A percentile compares a stretch with the other conserved stretches of the same genome.
Evolutionary conservation across 495 filamentous ascomycete species (phyloP).

Genomic region (Xylona heveae): DNA sequence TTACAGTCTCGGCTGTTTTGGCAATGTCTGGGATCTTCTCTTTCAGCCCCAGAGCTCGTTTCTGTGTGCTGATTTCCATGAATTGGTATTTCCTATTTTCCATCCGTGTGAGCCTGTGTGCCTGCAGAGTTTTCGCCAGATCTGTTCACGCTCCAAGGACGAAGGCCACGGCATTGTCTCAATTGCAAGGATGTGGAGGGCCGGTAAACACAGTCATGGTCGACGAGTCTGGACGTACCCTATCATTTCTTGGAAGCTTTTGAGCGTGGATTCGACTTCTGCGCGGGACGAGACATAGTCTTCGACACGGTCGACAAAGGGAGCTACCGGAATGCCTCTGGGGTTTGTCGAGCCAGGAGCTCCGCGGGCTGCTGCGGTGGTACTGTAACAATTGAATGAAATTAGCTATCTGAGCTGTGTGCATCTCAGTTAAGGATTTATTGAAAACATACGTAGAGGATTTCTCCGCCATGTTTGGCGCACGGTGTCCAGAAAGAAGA

Average conservation of each 20-base stretch:
- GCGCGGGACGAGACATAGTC: conserved; percentile 76
- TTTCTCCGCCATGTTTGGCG: too few relatives aligned
- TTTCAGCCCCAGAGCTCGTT: conserved; percentile 58
- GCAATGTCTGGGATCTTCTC: conserved; percentile 96
- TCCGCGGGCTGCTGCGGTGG: too few relatives aligned
- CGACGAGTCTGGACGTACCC: conserved; percentile 30
- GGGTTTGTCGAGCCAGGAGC: conserved; percentile 54
- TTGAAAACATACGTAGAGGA: too few relatives aligned
- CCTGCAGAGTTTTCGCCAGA: background rate
- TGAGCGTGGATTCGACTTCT: conserved; percentile 76
- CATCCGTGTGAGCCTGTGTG: too few relatives aligned
- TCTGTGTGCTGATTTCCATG: conserved; percentile 87
- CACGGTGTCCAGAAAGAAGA: too few relatives aligned
- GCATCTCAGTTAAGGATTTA: too few relatives aligned
- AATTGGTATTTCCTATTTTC: conserved; percentile 84
- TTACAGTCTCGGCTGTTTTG: conserved; percentile 89
- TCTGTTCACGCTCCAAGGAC: background rate
- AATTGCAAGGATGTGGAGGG: too few relatives aligned
- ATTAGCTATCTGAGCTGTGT: too few relatives aligned
- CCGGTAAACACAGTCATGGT: too few relatives aligned
- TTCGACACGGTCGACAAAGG: conserved; percentile 90
- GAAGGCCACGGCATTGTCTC: too few relatives aligned
- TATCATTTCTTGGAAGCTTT: conserved; percentile 97
- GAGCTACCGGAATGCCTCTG: conserved; percentile 81
- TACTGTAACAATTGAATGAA: too few relatives aligned